Evolutionary conservation across 164 flowering plant species (phyloP).

Genomic region (Tetracentron sinense): DNA sequence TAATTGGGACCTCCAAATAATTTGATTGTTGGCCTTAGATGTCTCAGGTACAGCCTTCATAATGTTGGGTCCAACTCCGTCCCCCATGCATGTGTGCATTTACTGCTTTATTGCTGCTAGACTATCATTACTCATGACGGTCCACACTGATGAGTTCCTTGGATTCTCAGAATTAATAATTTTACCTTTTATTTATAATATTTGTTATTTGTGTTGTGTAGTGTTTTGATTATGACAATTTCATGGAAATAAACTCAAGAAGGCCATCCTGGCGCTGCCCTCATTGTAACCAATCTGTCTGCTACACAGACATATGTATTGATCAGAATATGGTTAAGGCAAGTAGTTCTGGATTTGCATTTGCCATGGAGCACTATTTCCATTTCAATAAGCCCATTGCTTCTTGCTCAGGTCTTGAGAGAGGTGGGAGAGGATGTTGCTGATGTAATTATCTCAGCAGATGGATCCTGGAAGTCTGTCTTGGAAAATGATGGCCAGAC

Average conservation of each 20-base stretch:
- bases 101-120: not conserved
- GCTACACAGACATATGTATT: slow-evolving; percentile 43
- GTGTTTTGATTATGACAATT: slow-evolving; percentile 84
- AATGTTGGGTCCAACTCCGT: not conserved
- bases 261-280: slow-evolving; percentile 94
- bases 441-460: slow-evolving; percentile 59
- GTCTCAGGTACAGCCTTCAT: not conserved
- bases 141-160: not conserved
- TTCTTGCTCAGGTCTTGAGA: slow-evolving; percentile 45
- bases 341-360: slow-evolving; percentile 20
- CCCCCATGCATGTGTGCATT: not conserved
- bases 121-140: not conserved
- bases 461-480: slow-evolving; percentile 72
- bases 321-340: slow-evolving; percentile 73
- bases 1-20: not conserved
- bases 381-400: slow-evolving; percentile 1
- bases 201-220: slow-evolving; percentile 17
- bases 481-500: slow-evolving; percentile 26
- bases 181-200: not conserved
- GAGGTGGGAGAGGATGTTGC: slow-evolving; percentile 55
- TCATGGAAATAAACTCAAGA: slow-evolving; percentile 60
- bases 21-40: slow-evolving; percentile 1
- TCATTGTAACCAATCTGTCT: slow-evolving; percentile 67
- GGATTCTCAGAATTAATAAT: too few relatives aligned
- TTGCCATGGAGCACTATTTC: not conserved